These are phyloP conservation scores for Hypomontagnella monticulosa DNA, from an alignment of 495 filamentous ascomycete genomes.

Conservation along the genomic window DNA sequence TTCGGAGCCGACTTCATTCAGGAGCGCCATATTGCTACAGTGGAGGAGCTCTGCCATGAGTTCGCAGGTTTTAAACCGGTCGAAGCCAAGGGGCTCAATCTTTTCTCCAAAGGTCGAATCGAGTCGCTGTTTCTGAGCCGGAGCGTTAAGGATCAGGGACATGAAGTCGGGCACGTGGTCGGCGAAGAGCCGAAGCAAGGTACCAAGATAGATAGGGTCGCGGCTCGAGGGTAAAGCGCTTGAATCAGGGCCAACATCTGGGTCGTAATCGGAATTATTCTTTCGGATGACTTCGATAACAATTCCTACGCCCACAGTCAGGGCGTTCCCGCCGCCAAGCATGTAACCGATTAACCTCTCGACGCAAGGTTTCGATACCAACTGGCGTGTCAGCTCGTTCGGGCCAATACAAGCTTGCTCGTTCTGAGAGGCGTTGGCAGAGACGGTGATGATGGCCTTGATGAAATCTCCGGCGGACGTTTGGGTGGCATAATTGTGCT, in stretches of 20 bases:
- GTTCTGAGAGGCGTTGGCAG: slow-evolving; percentile 96
- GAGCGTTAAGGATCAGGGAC: slow-evolving; percentile 81
- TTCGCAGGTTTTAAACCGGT: slow-evolving; percentile 98
- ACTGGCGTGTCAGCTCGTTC: slow-evolving; percentile 93
- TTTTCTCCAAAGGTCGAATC: slow-evolving; percentile 82
- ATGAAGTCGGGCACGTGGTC: slow-evolving; percentile 95
- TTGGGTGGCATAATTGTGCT: slow-evolving; percentile 85
- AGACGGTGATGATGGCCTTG: slow-evolving; percentile 99
- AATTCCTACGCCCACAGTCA: slow-evolving; percentile 97
- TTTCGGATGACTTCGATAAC: slow-evolving; percentile 99
- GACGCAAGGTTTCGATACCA: slow-evolving; percentile 89
- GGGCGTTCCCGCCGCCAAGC: slow-evolving; percentile 90
- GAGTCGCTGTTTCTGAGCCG: slow-evolving; percentile 53
- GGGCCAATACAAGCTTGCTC: slow-evolving; percentile 98
- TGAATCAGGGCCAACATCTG: slow-evolving; percentile 81
- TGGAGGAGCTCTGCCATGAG: slow-evolving; percentile 98
- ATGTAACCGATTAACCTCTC: slow-evolving; percentile 86
- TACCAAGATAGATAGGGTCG: slow-evolving; percentile 97
- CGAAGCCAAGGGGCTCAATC: slow-evolving; percentile 96
- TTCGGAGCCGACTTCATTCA: slow-evolving; percentile 94
- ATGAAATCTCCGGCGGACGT: slow-evolving; percentile 98
- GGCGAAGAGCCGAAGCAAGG: slow-evolving; percentile 89
- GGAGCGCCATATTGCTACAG: slow-evolving; percentile 97
- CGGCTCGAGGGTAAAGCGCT: slow-evolving; percentile 80
- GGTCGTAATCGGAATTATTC: slow-evolving; percentile 99